Conservation (phyloP, 257 asterid species). For the Nicotiana benthamiana region DNA sequence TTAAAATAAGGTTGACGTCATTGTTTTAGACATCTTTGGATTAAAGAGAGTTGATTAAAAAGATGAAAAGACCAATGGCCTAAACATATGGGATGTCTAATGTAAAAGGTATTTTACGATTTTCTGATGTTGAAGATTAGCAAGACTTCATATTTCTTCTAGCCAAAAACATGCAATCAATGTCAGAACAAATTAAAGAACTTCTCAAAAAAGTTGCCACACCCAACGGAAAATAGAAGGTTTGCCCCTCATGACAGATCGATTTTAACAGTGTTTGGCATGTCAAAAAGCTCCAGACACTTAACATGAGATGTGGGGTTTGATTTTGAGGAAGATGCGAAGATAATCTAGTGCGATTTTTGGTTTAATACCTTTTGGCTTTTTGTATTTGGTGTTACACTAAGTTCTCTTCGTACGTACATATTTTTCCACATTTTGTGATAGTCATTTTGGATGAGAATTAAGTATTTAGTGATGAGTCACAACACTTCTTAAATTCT, state of each 20-base stretch:
- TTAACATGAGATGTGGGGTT: conserved; percentile 5
- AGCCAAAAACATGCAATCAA: background rate
- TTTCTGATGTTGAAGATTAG: background rate
- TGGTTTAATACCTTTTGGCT: background rate
- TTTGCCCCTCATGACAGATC: background rate
- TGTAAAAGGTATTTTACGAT: background rate
- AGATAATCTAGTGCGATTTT: background rate
- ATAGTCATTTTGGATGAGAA: background rate
- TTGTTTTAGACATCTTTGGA: background rate
- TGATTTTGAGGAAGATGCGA: background rate
- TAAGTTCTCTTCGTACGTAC: background rate
- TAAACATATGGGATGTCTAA: background rate
- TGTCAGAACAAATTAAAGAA: background rate
- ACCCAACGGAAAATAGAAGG: background rate
- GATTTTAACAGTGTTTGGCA: background rate
- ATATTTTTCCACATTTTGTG: background rate
- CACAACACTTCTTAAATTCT: background rate
- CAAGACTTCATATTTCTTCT: background rate
- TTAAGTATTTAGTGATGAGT: background rate
- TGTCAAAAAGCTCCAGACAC: background rate
- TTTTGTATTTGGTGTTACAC: background rate
- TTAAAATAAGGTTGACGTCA: background rate
- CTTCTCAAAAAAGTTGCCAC: no score
- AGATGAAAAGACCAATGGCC: background rate
- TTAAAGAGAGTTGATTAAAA: background rate